Percentiles rank a stretch among this genome's conserved stretches.
These are phyloP conservation scores for Kluyveromyces aestuarii DNA, from an alignment of 805 yeast species.

Conservation along the genomic window DNA sequence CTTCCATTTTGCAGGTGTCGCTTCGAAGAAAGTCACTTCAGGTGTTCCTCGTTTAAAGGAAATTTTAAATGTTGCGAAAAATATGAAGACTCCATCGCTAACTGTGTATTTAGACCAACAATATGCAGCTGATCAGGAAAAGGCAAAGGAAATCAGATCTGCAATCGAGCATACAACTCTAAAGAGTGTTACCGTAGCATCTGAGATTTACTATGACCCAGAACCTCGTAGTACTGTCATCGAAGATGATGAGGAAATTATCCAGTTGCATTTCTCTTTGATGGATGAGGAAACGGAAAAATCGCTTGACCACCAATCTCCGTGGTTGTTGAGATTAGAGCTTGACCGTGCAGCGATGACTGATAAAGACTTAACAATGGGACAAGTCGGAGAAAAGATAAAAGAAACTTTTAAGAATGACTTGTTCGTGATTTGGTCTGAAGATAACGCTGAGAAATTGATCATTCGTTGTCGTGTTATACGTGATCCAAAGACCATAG, in stretches of 20 bases:
- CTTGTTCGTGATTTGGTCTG: constrained; percentile 96
- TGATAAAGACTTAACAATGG: constrained; percentile 95
- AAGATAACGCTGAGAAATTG: constrained; percentile 95
- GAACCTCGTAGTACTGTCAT: constrained; percentile 96
- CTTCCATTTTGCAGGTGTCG: constrained; percentile 97
- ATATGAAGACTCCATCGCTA: constrained; percentile 97
- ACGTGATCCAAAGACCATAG: constrained; percentile 88
- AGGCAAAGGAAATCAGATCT: constrained; percentile 90
- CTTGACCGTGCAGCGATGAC: constrained; percentile 98
- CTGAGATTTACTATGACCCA: constrained; percentile 96
- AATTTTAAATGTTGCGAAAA: constrained; percentile 96
- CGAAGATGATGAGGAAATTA: constrained; percentile 94
- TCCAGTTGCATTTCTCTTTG: constrained; percentile 92
- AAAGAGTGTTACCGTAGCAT: constrained; percentile 91
- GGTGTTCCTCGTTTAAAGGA: constrained; percentile 98
- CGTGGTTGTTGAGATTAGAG: constrained; percentile 95
- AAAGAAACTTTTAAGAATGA: constrained; percentile 90
- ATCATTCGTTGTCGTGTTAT: constrained; percentile 97
- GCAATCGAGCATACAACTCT: constrained; percentile 95
- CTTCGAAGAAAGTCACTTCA: constrained; percentile 89
- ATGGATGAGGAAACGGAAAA: constrained; percentile 97
- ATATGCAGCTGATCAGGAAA: constrained; percentile 79
- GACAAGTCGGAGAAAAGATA: constrained; percentile 94
- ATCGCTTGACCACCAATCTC: constrained; percentile 88
- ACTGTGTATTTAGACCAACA: constrained; percentile 84